A percentile compares a stretch with the other conserved stretches of the same genome.
phyloP scores from a whole-genome alignment of 352 stramenopile species.

The Globisporangium cederbergense region DNA sequence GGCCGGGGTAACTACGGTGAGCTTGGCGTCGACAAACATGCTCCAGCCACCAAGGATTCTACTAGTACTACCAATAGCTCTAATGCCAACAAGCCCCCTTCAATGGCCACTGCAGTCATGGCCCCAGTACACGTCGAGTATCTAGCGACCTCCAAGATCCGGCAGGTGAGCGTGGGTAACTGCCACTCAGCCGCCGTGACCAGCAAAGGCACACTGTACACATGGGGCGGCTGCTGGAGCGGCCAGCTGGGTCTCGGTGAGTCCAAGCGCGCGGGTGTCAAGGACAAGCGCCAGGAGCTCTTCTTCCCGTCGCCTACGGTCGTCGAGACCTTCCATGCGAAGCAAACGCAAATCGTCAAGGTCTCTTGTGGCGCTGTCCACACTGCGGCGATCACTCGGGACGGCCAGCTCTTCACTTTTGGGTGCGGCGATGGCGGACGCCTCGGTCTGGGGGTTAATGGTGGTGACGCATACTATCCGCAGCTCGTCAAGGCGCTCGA shows the following conservation, averaged over 20 bases:
- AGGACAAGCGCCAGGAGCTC: slow-evolving; percentile 39
- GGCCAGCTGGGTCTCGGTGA: slow-evolving; percentile 66
- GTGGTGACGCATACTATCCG: slow-evolving; percentile 36
- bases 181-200: slow-evolving; percentile 55
- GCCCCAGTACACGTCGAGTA: slow-evolving; percentile 1
- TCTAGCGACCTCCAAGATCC: slow-evolving; percentile 17
- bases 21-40: slow-evolving; percentile 31
- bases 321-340: slow-evolving; percentile 39
- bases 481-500: slow-evolving; percentile 46
- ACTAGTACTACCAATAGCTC: background rate
- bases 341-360: slow-evolving; percentile 34
- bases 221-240: slow-evolving; percentile 68
- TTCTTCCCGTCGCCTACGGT: slow-evolving; percentile 67
- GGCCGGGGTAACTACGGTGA: slow-evolving; percentile 58
- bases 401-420: slow-evolving; percentile 77
- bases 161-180: slow-evolving; percentile 54
- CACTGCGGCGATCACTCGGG: slow-evolving; percentile 50
- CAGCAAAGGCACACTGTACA: slow-evolving; percentile 44
- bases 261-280: slow-evolving; percentile 48
- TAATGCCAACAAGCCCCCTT: background rate
- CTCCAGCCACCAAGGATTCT: background rate
- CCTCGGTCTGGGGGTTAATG: slow-evolving; percentile 71
- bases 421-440: slow-evolving; percentile 90
- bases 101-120: no score
- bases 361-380: slow-evolving; percentile 90